Conservation (phyloP, 371 early-diverging fungal genomes). For the Syncephalastrum contaminatum region DNA sequence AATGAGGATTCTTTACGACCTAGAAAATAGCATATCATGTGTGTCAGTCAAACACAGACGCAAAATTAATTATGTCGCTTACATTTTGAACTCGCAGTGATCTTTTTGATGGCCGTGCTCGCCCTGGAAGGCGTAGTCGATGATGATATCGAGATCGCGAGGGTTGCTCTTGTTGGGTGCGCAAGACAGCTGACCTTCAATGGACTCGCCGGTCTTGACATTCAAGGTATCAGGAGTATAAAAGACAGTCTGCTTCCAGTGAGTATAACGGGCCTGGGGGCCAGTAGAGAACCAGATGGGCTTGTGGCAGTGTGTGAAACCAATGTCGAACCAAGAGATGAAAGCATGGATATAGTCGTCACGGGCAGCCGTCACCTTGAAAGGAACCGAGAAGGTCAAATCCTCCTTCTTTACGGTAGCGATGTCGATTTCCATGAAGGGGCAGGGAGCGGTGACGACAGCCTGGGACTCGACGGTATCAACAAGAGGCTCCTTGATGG, state of each 20-base stretch:
- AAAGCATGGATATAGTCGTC: slow-evolving; percentile 90
- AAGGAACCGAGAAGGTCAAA: slow-evolving; percentile 78
- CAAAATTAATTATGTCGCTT: not conserved
- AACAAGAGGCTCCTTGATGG: slow-evolving; percentile 90
- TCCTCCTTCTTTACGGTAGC: slow-evolving; percentile 82
- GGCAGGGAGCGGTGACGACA: slow-evolving; percentile 69
- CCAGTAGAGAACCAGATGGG: slow-evolving; percentile 90
- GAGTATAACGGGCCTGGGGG: slow-evolving; percentile 88
- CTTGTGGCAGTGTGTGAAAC: slow-evolving; percentile 84
- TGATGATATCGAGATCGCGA: slow-evolving; percentile 91
- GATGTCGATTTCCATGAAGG: slow-evolving; percentile 83
- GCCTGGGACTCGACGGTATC: slow-evolving; percentile 86
- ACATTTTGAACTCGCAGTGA: slow-evolving; percentile 87
- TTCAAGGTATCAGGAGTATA: slow-evolving; percentile 76
- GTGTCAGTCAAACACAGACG: no score
- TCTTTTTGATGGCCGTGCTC: slow-evolving; percentile 60
- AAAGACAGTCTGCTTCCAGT: slow-evolving; percentile 99
- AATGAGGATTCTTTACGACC: no score
- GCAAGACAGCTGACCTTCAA: slow-evolving; percentile 80
- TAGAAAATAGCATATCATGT: no score
- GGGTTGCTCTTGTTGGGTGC: slow-evolving; percentile 87
- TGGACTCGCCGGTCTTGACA: slow-evolving; percentile 75
- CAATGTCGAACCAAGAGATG: slow-evolving; percentile 93
- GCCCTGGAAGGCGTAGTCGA: slow-evolving; percentile 76
- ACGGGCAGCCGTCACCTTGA: slow-evolving; percentile 73